phyloP scores from a whole-genome alignment of 129 eudicot species.

The Centrapalus pauciflorus region DNA sequence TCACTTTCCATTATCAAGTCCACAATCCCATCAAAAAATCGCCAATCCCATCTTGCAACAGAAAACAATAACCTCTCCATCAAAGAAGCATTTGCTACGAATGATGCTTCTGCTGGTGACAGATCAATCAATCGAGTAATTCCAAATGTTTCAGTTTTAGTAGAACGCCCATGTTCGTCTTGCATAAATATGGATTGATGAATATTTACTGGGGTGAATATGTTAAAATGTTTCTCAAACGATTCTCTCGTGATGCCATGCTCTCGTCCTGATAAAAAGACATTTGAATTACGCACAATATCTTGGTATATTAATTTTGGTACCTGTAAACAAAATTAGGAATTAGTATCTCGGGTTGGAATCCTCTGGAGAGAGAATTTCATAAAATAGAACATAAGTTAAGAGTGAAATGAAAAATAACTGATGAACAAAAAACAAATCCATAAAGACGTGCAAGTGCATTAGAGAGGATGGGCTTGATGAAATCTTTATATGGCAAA shows the following conservation, averaged over 20 bases:
- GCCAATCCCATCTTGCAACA: slow-evolving; percentile 40
- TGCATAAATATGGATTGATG: slow-evolving; percentile 43
- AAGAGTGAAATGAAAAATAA: no score
- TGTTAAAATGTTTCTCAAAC: slow-evolving; percentile 60
- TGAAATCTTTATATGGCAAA: no score
- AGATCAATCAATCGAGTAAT: slow-evolving; percentile 71
- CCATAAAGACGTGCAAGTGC: background rate
- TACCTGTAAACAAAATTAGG: slow-evolving; percentile 38
- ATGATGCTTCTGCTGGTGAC: slow-evolving; percentile 72
- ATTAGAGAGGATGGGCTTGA: no score
- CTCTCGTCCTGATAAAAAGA: slow-evolving; percentile 32
- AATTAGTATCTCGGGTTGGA: background rate
- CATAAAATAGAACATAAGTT: background rate
- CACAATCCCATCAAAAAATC: slow-evolving; percentile 43
- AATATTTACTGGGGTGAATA: slow-evolving; percentile 66
- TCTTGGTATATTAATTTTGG: slow-evolving; percentile 84
- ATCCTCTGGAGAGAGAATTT: background rate
- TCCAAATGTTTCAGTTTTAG: slow-evolving; percentile 60
- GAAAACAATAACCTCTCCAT: slow-evolving; percentile 85
- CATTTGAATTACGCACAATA: slow-evolving; percentile 32
- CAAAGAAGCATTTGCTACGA: slow-evolving; percentile 60
- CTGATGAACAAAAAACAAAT: background rate
- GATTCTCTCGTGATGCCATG: slow-evolving; percentile 36
- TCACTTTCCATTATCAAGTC: slow-evolving; percentile 46
- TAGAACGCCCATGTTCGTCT: slow-evolving; percentile 23